These are phyloP conservation scores for Waltergamsia citrina DNA, from an alignment of 2,329 filamentous ascomycete genomes.

Conservation along the genomic window DNA sequence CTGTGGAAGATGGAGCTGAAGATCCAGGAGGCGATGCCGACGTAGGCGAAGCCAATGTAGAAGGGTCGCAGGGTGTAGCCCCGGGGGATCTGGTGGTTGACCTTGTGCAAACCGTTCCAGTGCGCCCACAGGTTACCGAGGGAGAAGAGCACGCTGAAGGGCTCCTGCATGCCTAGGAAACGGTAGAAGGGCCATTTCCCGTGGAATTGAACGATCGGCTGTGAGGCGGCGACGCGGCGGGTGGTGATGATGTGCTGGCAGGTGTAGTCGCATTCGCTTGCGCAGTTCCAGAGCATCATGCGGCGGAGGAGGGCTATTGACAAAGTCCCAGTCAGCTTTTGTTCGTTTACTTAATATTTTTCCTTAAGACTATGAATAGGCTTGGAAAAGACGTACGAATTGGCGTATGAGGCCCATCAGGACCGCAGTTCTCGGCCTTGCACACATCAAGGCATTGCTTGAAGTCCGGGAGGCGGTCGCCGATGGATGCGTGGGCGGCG, in stretches of 20 bases:
- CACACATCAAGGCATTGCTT: constrained; percentile 78
- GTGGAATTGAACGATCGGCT: constrained; percentile 81
- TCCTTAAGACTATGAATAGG: too few species aligned
- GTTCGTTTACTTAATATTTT: not conserved
- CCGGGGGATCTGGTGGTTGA: constrained; percentile 61
- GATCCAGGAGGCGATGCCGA: constrained; percentile 76
- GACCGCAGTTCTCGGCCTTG: constrained; percentile 67
- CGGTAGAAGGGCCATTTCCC: constrained; percentile 98
- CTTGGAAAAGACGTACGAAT: constrained; percentile 53
- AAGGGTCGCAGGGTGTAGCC: constrained; percentile 70
- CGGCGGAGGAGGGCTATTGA: constrained; percentile 79
- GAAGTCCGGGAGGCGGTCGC: constrained; percentile 83
- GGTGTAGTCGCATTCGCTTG: constrained; percentile 92
- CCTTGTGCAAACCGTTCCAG: constrained; percentile 60
- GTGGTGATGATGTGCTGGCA: constrained; percentile 90
- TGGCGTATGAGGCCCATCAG: constrained; percentile 44
- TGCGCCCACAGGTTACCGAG: constrained; percentile 87
- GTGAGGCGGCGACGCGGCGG: constrained; percentile 54
- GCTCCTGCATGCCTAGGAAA: constrained; percentile 88
- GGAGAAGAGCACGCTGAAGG: constrained; percentile 87
- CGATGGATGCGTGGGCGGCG: constrained; percentile 59
- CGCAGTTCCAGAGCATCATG: constrained; percentile 85
- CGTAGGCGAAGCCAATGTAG: constrained; percentile 71
- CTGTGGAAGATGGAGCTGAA: constrained; percentile 91
- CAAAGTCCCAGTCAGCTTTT: not conserved